Conservation (phyloP, 2,329 filamentous ascomycete species). For the Colletotrichum australisinense region DNA sequence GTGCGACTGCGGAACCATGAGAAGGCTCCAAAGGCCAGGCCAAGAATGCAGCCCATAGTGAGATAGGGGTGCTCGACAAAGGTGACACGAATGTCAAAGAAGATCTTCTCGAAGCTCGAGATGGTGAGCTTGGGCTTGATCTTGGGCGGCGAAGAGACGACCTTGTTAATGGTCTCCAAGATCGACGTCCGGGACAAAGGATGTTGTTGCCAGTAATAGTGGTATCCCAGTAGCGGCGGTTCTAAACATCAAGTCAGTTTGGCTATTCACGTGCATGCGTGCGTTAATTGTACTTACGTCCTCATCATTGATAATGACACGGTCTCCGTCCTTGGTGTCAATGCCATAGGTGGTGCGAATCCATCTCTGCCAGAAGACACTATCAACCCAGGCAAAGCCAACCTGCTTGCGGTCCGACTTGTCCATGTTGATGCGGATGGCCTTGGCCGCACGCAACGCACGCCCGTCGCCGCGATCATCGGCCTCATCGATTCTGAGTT, state of each 20-base stretch:
- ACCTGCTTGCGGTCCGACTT: slow-evolving; percentile 89
- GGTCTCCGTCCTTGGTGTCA: slow-evolving; percentile 86
- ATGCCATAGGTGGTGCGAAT: slow-evolving; percentile 94
- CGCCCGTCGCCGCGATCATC: slow-evolving; percentile 93
- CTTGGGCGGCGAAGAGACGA: slow-evolving; percentile 75
- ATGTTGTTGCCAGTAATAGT: slow-evolving; percentile 92
- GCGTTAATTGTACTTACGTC: slow-evolving; percentile 76
- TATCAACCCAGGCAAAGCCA: slow-evolving; percentile 96
- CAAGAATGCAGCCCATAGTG: slow-evolving; percentile 67
- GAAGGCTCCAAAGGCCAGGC: slow-evolving; percentile 62
- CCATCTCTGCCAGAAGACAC: slow-evolving; percentile 98
- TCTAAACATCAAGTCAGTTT: slow-evolving; percentile 60
- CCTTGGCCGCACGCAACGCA: slow-evolving; percentile 87
- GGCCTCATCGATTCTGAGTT: slow-evolving; percentile 94
- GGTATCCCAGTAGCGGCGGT: slow-evolving; percentile 93
- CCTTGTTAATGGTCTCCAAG: slow-evolving; percentile 83
- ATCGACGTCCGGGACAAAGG: slow-evolving; percentile 89
- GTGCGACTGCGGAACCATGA: slow-evolving; percentile 67
- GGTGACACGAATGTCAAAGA: slow-evolving; percentile 71
- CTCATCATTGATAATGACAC: slow-evolving; percentile 96
- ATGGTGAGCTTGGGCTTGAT: slow-evolving; percentile 85
- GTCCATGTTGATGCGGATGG: slow-evolving; percentile 91
- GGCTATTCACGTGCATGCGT: background rate
- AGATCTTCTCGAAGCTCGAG: slow-evolving; percentile 76
- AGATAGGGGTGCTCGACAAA: slow-evolving; percentile 71